Percentiles rank a stretch among this genome's conserved stretches.
Evolutionary conservation across 2,329 filamentous ascomycete species (phyloP).

Genomic region (Purpureocillium lavendulum): DNA sequence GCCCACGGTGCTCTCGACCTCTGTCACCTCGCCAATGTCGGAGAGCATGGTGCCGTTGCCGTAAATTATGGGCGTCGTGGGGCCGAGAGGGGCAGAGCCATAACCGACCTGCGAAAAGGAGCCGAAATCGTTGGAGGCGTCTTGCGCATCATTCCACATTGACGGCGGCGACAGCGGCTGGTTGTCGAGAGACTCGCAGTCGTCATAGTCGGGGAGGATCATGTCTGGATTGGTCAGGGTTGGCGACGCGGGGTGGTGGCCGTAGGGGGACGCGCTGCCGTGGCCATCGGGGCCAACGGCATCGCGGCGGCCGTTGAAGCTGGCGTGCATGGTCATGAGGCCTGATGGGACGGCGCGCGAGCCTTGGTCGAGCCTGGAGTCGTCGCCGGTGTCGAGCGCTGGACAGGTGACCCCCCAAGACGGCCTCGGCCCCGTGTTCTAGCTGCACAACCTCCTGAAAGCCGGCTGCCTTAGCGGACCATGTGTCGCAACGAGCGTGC

Average conservation of each 20-base stretch:
- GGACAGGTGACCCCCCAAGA: no score
- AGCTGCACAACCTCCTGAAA: background rate
- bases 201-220: constrained; percentile 74
- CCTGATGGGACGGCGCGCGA: constrained; percentile 2
- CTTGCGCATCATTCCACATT: constrained; percentile 41
- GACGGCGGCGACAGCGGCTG: constrained; percentile 41
- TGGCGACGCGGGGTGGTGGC: constrained; percentile 66
- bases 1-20: constrained; percentile 42
- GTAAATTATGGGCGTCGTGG: constrained; percentile 58
- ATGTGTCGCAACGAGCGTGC: no score
- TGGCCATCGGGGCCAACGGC: constrained; percentile 19
- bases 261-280: constrained; percentile 50
- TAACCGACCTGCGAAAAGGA: constrained; percentile 30
- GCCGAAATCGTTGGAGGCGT: constrained; percentile 29
- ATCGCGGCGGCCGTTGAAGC: constrained; percentile 16
- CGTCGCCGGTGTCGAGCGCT: no score
- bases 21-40: constrained; percentile 52
- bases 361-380: background rate
- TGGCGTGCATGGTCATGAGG: constrained; percentile 22
- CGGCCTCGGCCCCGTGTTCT: background rate
- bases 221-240: constrained; percentile 91
- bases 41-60: constrained; percentile 63
- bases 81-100: constrained; percentile 35
- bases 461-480: no score
- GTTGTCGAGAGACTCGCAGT: constrained; percentile 43